Evolutionary conservation across 495 filamentous ascomycete species (phyloP), one percentile per base, ranked within the genome.

Genomic region (Pyrenopolyporus hunteri): DNA sequence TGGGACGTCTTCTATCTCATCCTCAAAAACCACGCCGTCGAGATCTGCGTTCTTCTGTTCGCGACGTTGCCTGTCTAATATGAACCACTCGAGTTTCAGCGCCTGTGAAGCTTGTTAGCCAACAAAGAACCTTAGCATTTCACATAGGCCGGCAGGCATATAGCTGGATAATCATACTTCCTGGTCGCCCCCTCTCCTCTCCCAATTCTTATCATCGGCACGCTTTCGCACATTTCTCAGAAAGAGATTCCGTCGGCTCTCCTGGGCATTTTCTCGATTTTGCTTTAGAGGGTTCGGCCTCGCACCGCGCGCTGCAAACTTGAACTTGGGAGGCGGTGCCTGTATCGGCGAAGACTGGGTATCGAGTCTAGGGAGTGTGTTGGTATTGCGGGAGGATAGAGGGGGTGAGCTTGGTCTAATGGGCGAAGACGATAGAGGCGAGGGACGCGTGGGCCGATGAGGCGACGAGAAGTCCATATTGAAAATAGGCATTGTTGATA

Each of bases 171-270:
- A 25, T 68, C 74, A 22, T 77, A 95, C 85, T 81, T 95, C 88
- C 54, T 97, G 91, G 39, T 90, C 89, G 1, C 90, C 77, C 32
- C 85, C 83, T 75, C 91, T 78, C 72, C 83, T 54, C 73, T 87
- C 71, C 83, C 87, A 84, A 71, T 80, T 66, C 67, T 73, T 78
- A 10, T 90, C 85, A 6, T 96, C 89, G 2, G 87, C 78, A 31
- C 83, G 81, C 59, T 86, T 83, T 65, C 85, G 78, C n/a, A 97
- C 87, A 46, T 87, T 89, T 64, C 88, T 84, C 23, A 97, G 74
- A 64, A 95, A 98, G 47, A 89, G 63, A 6, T 81, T 77, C 31
- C 87, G 78, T 54, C 87, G 73, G 43, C 78, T 73, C 47, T 87
- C 82, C 44, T 79, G 75, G 6, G 73, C 73, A 39, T 80, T 79